Evolutionary conservation across 768 basidiomycete species (phyloP), one percentile per base, ranked within the genome.

Genomic region (Amanita brunnescens): DNA sequence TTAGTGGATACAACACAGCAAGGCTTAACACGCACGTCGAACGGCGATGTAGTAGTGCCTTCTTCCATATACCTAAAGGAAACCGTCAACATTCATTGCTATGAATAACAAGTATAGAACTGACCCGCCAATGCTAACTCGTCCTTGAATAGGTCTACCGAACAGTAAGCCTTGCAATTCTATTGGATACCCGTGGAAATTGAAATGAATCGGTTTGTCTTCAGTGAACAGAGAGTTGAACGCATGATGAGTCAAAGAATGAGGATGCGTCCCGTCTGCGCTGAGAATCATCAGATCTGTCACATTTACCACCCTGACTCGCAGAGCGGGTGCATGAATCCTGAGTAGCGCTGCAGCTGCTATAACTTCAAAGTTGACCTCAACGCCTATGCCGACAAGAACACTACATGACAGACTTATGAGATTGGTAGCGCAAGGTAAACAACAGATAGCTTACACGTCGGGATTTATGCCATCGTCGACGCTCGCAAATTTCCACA

Each of bases 341-440:
- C 85, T 83, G 21, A 94, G 78, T 18, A 93, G 74, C 2, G 82
- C 81, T 0, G 89, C 86, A 0, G 92, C 91, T 2, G 88, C 85
- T 60, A 95, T 83, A 50, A 91, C 84, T 62, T 96, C 92, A 58
- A 90, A 85, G 0, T 89, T 94, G 20, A 90, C 76, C 64, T 93
- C 92, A 23, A 88, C 84, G 55, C 92, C 91, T 59, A 90, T 83
- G 7, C 90, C 90, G 33, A 91, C 88, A 18, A 95, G 74, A 41
- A 92, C 87, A 51, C 81, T 82, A 47, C 14, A 79, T 62, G 42
- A 76, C 71, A 47, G 56, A 58, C 5, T 51, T 13, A 35, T 6
- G 12, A n/a, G 6, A 34, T 20, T 18, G 12, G 38, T 14, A 20
- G 26, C 20, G 24, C 3, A 16, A 35, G 6, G 5, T 12, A 35